Percentiles rank a stretch among this genome's conserved stretches.
Conservation (phyloP, 1,284 basidiomycete species). For the Ustilago loliicola region DNA sequence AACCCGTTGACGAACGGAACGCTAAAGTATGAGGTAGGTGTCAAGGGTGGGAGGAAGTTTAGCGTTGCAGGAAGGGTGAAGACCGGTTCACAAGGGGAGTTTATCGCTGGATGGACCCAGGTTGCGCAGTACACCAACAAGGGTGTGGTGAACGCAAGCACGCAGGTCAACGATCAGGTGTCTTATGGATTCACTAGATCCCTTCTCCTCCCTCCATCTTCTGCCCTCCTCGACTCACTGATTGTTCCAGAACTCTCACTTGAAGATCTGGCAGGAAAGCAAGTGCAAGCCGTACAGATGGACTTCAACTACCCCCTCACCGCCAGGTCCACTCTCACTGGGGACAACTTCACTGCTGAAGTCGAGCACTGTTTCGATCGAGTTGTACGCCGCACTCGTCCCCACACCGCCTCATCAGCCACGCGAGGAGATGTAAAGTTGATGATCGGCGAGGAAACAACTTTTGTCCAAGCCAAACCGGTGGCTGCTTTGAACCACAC, state of each 20-base stretch:
- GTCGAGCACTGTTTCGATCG: slow-evolving; percentile 32
- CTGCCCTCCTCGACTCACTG: neutral
- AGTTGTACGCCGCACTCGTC: slow-evolving; percentile 2
- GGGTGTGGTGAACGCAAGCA: slow-evolving; percentile 30
- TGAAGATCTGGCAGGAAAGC: slow-evolving; percentile 1
- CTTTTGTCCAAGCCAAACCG: slow-evolving; percentile 14
- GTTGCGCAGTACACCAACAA: slow-evolving; percentile 17
- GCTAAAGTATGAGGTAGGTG: slow-evolving; percentile 21
- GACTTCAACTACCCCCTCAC: slow-evolving; percentile 42
- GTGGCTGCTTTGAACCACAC: slow-evolving; percentile 19
- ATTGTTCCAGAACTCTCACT: neutral
- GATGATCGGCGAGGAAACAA: slow-evolving; percentile 30
- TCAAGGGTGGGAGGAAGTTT: slow-evolving; percentile 17
- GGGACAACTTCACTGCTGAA: slow-evolving; percentile 14
- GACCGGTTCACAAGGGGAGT: slow-evolving; percentile 27
- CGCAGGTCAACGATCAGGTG: slow-evolving; percentile 35
- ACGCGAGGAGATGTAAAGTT: neutral
- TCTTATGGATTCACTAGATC: slow-evolving; percentile 23
- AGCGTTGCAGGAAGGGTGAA: slow-evolving; percentile 28
- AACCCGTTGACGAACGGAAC: slow-evolving; percentile 22
- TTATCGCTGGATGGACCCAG: slow-evolving; percentile 29
- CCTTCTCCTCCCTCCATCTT: slow-evolving; percentile 9
- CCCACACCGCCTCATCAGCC: too few species aligned
- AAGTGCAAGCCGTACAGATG: slow-evolving; percentile 15
- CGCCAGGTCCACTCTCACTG: slow-evolving; percentile 16